Percentiles rank a stretch among this genome's conserved stretches.
These are phyloP conservation scores for Hirsutella minnesotensis DNA, from an alignment of 2,329 filamentous ascomycete genomes.

Conservation along the genomic window DNA sequence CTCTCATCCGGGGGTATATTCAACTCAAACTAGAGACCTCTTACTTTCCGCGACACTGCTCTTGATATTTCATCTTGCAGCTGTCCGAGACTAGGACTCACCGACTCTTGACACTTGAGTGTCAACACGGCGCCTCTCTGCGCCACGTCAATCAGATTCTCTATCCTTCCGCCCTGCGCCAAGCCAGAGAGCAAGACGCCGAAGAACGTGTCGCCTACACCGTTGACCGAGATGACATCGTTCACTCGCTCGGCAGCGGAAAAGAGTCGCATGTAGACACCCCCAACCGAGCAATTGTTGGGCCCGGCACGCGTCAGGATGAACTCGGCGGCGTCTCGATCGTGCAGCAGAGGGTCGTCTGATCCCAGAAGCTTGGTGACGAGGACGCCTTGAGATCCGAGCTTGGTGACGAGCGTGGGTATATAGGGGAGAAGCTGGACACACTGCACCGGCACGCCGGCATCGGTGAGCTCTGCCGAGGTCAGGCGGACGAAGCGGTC, in stretches of 20 bases:
- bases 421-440: conserved; percentile 83
- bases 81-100: conserved; percentile 44
- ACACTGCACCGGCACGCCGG: conserved; percentile 71
- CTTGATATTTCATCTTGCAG: conserved; percentile 28
- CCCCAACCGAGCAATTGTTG: conserved; percentile 46
- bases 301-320: conserved; percentile 54
- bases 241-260: conserved; percentile 53
- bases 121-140: conserved; percentile 74
- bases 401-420: conserved; percentile 72
- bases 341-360: conserved; percentile 55
- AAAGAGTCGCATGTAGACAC: conserved; percentile 71
- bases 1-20: not conserved
- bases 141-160: conserved; percentile 62
- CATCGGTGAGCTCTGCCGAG: conserved; percentile 54
- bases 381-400: conserved; percentile 65
- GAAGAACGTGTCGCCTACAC: conserved; percentile 85
- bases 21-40: too few relatives aligned
- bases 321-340: conserved; percentile 51
- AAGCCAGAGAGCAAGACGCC: conserved; percentile 75
- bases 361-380: conserved; percentile 57
- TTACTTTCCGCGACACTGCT: conserved; percentile 6
- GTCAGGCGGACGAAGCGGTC: conserved; percentile 62
- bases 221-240: conserved; percentile 81
- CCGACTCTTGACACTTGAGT: conserved; percentile 61
- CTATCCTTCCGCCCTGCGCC: conserved; percentile 41